Evolutionary conservation across 768 basidiomycete species (phyloP), one percentile per base, ranked within the genome.

Genomic region (Paxillus rubicundulus): DNA sequence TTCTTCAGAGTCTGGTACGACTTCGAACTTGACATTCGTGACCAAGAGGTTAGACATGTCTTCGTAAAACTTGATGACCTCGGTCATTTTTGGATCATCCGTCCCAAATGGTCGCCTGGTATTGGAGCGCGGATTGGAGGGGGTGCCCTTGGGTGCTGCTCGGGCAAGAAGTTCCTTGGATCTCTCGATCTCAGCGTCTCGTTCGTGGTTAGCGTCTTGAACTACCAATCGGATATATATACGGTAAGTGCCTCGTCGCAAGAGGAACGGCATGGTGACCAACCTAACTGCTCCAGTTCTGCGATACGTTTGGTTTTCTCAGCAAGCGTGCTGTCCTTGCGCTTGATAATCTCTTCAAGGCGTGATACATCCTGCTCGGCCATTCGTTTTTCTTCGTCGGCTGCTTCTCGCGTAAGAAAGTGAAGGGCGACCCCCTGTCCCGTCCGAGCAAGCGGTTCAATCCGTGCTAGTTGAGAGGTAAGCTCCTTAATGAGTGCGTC

Each of bases 41-140:
- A 95, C 77, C 36, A 90, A 75, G 20, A 95, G 71, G 60, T 92
- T 90, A 1, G 90, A 92, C 57, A 92, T 69, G 61, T 94, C 91
- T 67, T 94, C 91, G 65, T 96, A 96, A 55, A 95, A 80, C 46
- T 76, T 76, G 59, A 92, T 77, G 39, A 86, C 77, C 61, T 78
- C 73, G 3, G 73, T 70, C 57, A 82, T 78, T 63, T 84, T 84
- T 5, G 81, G 81, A 56, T 86, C 82, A 20, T 82, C 76, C 41
- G 67, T 50, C 18, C 73, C 70, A 16, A 74, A 58, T 1, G 73
- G 60, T 52, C 72, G 71, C 27, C 66, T 63, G 17, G 64, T 39
- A 13, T 75, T 72, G 46, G 70, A 56, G 45, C 72, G 71, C 18
- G 61, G 46, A 18, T 70, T 69, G 18, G 76, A 68, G 16, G 67